Conservation (phyloP, 345 rosid species). For the Mercurialis annua region DNA sequence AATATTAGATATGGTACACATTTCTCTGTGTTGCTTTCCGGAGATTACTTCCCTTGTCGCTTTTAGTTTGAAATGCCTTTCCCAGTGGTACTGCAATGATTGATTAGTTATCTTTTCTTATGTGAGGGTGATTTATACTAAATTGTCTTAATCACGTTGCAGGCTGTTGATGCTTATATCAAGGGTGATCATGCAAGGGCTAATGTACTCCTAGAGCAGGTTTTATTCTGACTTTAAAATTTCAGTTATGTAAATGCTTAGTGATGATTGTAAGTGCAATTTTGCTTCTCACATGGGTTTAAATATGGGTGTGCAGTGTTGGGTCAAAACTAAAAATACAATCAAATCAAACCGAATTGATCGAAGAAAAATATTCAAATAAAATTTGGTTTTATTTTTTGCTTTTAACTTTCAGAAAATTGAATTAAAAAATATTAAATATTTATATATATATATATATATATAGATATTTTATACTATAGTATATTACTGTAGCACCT, state of each 20-base stretch:
- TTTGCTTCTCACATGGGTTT: not conserved
- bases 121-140: slow-evolving; percentile 1
- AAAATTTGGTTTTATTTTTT: too few species aligned
- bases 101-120: not conserved
- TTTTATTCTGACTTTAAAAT: not conserved
- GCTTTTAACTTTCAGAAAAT: too few species aligned
- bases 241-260: not conserved
- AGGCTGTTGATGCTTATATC: slow-evolving; percentile 10
- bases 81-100: not conserved
- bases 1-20: not conserved
- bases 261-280: slow-evolving; percentile 1
- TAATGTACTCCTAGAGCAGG: slow-evolving; percentile 9
- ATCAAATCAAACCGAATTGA: too few species aligned
- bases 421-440: too few species aligned
- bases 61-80: not conserved
- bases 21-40: not conserved
- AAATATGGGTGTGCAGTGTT: not conserved
- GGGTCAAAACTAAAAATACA: too few species aligned
- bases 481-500: too few species aligned
- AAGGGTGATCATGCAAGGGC: slow-evolving; percentile 17
- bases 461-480: too few species aligned
- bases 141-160: slow-evolving; percentile 1
- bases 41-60: not conserved
- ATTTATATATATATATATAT: too few species aligned
- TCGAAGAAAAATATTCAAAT: too few species aligned